Base-by-base conservation (phyloP, 306 rosid genomes). In the Ochetophila trinervis region DNA sequence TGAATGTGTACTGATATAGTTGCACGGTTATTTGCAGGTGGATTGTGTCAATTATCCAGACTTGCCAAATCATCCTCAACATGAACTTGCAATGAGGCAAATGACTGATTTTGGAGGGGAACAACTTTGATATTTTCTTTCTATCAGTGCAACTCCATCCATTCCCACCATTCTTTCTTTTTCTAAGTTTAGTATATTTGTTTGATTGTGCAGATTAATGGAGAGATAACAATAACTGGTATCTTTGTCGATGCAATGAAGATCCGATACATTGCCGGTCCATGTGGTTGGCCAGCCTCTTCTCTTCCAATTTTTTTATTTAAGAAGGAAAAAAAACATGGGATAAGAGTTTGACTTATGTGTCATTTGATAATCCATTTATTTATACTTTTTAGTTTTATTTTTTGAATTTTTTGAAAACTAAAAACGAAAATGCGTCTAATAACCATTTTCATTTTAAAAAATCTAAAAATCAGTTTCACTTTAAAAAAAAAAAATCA, bases 41-140 rank as follows among this genome's bases (percentile, higher is more conserved):
- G 86, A 78, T 27, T 84, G 49, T 22, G 96, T 92, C 40, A 87
- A 89, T 78, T 92, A 92, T 82, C 98, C 96, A 17, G 98, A 93
- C 68, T 69, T 89, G 83, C 74, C 83, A 27, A 89, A 88, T 77
- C 98, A 92, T 82, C 95, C 98, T 68, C 95, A 89, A 56, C 89
- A 89, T 35, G 83, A 87, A 57, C 95, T 92, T 69, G 98, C 98
- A 68, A 87, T 67, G 81, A 78, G 74, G 77, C 98, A 92, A 79
- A 92, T 92, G 98, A 89, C 89, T 84, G 98, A 96, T 76, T 92
- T 85, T 21, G 96, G 95, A 87, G 95, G 98, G 87, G 65, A 50
- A 79, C 37, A 61, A 68, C 49, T 21, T 23, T 8, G 22, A 56
- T 19, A 6, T 5, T 20, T 30, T 49, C 57, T 48, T 24, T 56